Percentiles rank a stretch among this genome's conserved stretches.
Conservation (phyloP, 225 moss, liverwort and hornwort genomes). For the Thuidium tamariscinum region DNA sequence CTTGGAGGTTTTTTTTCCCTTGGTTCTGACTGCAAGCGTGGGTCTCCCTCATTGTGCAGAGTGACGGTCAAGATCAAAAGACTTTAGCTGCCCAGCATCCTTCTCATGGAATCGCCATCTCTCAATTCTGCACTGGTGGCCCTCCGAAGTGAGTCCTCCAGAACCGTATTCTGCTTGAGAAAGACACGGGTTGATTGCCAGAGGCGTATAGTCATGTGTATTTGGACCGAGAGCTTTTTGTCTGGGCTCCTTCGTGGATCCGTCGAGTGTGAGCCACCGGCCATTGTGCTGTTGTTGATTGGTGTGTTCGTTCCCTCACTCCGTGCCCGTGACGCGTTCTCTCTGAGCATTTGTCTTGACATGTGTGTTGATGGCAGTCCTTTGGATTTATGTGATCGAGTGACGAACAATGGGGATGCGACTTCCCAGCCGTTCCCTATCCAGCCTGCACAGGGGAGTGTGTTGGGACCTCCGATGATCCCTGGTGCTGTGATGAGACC, state of each 20-base stretch:
- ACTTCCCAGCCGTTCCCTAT: constrained; percentile 34
- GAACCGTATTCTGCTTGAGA: background rate
- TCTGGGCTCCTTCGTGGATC: background rate
- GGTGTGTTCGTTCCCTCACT: background rate
- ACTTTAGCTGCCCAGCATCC: constrained; percentile 35
- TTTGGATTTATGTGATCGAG: constrained; percentile 63
- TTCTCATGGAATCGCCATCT: constrained; percentile 44
- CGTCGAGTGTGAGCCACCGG: background rate
- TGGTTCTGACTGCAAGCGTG: background rate
- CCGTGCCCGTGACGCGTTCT: background rate
- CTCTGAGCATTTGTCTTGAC: background rate
- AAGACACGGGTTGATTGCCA: background rate
- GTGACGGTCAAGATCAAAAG: constrained; percentile 41
- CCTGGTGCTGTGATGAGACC: constrained; percentile 41
- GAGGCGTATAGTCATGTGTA: background rate
- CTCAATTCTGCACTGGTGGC: constrained; percentile 42
- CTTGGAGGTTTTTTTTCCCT: background rate
- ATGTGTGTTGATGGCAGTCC: constrained; percentile 29
- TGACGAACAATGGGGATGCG: constrained; percentile 40
- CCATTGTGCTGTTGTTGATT: background rate
- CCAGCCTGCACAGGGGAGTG: constrained; percentile 30
- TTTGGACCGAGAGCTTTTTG: background rate
- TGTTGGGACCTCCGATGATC: constrained; percentile 24
- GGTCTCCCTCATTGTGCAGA: constrained; percentile 17
- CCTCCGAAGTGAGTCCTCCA: constrained; percentile 17